Base-by-base conservation (phyloP, 805 yeast genomes). In the Brettanomyces naardenensis region DNA sequence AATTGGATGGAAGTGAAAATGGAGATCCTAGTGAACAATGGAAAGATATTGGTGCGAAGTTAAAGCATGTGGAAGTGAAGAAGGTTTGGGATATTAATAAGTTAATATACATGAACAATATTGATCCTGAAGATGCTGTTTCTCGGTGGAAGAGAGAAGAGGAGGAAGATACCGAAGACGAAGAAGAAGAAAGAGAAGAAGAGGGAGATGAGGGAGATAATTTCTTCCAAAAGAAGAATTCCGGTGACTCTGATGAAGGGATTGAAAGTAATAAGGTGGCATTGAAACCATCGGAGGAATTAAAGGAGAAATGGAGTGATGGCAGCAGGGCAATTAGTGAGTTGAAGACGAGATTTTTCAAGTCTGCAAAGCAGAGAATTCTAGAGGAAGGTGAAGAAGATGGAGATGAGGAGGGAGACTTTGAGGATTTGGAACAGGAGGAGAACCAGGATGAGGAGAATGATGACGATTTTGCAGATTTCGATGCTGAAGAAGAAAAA, bases 61-160 rank as follows among this genome's bases (percentile, higher is more conserved):
- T 84, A 41, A 66, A 73, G 44, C 73, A 80, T n/a, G 46, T 71
- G 4, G 53, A 62, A 41, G 65, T 60, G 53, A 68, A 62, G 49
- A 73, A 68, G 60, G 67, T 65, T 41, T 85, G 94, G 89, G 85
- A 90, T 57, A 75, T 90, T 44, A 78, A 80, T 48, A 85, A 83
- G 52, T 63, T 90, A 39, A 64, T 92, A 4, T 90, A 92, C 58
- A 69, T 83, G 74, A 78, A 80, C 40, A 81, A 85, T 47, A 68
- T 87, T 30, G 74, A 77, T 10, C 89, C 97, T 0, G 66, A 62
- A 1, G 92, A 82, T 45, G 92, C 73, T 25, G 65, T 86, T 33
- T 65, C 64, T 29, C 72, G 89, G 59, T 85, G 94, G 94, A 75
- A 59, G 46, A 67, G 71, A 23, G 76, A 74, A 48, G 69, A 66